Conservation (phyloP, 139 green algal species). For the Micractinium sp. region DNA sequence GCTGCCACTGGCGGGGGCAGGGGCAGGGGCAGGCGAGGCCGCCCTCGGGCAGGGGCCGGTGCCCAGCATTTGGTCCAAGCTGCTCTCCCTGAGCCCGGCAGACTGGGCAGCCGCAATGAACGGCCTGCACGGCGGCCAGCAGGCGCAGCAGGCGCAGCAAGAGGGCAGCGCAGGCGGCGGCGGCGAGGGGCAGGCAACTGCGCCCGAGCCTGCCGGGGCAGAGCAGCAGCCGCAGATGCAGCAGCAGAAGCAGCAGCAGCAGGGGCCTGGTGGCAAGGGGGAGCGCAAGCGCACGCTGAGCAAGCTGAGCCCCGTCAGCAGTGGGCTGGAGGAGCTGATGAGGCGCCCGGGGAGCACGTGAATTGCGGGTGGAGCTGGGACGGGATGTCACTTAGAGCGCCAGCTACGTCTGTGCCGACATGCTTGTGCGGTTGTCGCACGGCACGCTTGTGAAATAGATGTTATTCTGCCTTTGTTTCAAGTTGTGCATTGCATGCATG, state of each 20-base stretch:
- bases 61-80: constrained; percentile 6
- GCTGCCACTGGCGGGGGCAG: not conserved
- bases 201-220: too few species aligned
- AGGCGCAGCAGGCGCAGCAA: not conserved
- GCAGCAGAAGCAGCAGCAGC: not conserved
- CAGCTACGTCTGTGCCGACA: too few species aligned
- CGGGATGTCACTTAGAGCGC: too few species aligned
- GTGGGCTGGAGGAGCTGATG: constrained; percentile 4
- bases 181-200: too few species aligned
- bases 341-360: not conserved
- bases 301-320: constrained; percentile 2
- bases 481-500: too few species aligned
- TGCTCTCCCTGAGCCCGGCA: not conserved
- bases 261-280: not conserved
- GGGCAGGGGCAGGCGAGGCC: not conserved
- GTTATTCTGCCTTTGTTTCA: not conserved
- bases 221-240: not conserved
- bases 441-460: not conserved
- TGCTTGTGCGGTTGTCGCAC: not conserved
- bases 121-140: not conserved
- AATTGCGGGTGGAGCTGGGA: too few species aligned
- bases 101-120: not conserved
- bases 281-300: not conserved
- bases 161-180: too few species aligned
- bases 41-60: not conserved